Base-by-base conservation (phyloP, 129 eudicot genomes). In the Lonicera japonica region DNA sequence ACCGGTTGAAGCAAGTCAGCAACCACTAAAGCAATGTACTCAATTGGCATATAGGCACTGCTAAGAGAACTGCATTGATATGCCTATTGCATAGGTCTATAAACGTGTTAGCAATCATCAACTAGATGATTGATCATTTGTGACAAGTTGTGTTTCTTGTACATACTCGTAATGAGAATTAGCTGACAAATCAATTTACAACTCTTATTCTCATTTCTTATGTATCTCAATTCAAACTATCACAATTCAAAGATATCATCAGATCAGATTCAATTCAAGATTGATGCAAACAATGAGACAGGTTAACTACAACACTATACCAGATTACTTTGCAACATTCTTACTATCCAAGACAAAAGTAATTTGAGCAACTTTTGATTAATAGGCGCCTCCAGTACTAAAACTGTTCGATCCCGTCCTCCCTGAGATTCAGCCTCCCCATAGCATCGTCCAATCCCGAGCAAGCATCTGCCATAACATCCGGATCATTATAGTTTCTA, bases 401-500 rank as follows among this genome's bases (percentile, higher is more conserved):
- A 2, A 68, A 58, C 23, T 46, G 64, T 56, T 79, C 79, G 15
- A 76, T 73, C 59, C 75, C 46, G 38, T 61, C 54, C 59, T 74
- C 83, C 55, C 15, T 60, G 52, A 90, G 69, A 77, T 81, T 86
- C 51, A 83, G 18, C 19, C 86, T 82, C 5, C 79, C 68, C 80
- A 89, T 76, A 0, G 79, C 85, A 54, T 83, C 89, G 59, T 62
- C 82, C 63, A 90, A 79, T 19, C 94, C 94, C n/a, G 85, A 74
- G 61, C 94, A 80, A 0, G 63, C 83, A 80, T 84, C 74, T 0
- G 88, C 97, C 73, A 91, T 54, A 13, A 79, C 75, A 55, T 56
- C 51, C 0, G 86, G 84, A 68, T 91, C 97, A 4, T 80, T 82
- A 22, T 84, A 87, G 74, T 80, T 84, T 73, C 90, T 80, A 68